A percentile compares a stretch with the other conserved stretches of the same genome.
phyloP scores from a whole-genome alignment of 2,329 filamentous ascomycete genomes.

The Colletotrichum eremochloae region DNA sequence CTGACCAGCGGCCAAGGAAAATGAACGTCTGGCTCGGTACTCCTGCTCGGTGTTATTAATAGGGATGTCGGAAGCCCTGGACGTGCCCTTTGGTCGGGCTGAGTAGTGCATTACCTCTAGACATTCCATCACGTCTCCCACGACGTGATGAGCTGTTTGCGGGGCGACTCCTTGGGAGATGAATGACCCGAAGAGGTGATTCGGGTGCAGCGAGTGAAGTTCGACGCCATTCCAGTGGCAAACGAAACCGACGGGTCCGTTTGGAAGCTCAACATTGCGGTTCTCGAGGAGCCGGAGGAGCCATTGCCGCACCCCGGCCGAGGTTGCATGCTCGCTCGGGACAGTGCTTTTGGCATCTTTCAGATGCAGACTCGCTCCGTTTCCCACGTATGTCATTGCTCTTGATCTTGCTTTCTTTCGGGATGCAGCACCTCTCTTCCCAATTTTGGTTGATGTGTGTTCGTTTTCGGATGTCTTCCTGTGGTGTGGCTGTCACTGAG shows the following conservation, averaged over 20 bases:
- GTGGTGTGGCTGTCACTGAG: not conserved
- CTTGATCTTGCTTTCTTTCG: not conserved
- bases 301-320: conserved; percentile 15
- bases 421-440: not conserved
- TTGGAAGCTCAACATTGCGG: conserved; percentile 9
- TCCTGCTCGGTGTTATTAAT: not conserved
- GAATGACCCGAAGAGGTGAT: conserved; percentile 20
- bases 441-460: not conserved
- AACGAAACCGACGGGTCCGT: conserved; percentile 18
- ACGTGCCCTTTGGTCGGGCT: too few species aligned
- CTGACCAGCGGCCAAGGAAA: not conserved
- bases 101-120: not conserved
- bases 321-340: conserved; percentile 17
- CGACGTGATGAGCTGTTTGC: conserved; percentile 16
- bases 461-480: not conserved
- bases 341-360: not conserved
- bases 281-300: conserved; percentile 21
- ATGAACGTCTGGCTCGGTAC: not conserved
- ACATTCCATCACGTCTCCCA: conserved; percentile 29
- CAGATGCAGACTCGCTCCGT: not conserved
- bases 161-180: conserved; percentile 25
- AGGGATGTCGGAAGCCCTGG: not conserved
- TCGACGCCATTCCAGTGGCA: conserved; percentile 23
- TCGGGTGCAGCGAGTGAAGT: conserved; percentile 25
- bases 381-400: not conserved